Conservation (phyloP, 2,329 filamentous ascomycete genomes). For the Cryphonectria japonica region DNA sequence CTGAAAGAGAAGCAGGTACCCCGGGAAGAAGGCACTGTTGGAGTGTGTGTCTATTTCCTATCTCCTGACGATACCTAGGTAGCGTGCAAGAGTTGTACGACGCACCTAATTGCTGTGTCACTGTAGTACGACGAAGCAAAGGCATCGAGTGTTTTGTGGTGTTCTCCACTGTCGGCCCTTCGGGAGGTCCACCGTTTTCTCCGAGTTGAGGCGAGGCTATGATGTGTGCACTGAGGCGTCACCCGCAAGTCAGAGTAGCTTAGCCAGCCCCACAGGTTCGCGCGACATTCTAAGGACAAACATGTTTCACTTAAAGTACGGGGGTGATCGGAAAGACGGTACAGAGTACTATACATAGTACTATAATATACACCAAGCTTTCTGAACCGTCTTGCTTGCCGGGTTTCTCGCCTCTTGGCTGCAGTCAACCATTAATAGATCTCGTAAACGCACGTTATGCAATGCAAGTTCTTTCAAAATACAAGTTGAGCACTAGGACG, state of each 20-base stretch:
- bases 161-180: slow-evolving; percentile 1
- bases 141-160: slow-evolving; percentile 1
- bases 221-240: background rate
- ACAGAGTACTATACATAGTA: background rate
- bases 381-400: background rate
- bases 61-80: background rate
- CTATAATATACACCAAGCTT: background rate
- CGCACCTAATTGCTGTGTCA: background rate
- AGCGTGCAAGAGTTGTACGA: background rate
- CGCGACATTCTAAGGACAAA: background rate
- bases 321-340: background rate
- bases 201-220: background rate
- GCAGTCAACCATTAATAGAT: background rate
- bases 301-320: background rate
- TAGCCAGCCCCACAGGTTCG: background rate
- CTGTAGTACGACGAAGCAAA: background rate
- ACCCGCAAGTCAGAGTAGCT: background rate
- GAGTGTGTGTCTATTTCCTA: background rate
- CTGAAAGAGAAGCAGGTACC: background rate
- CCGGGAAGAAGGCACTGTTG: background rate
- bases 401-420: background rate
- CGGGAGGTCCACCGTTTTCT: slow-evolving; percentile 5
- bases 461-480: background rate
- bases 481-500: too few relatives aligned
- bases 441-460: background rate